Evolutionary conservation across 2,329 filamentous ascomycete species (phyloP).

Genomic region (Mariannaea elegans): DNA sequence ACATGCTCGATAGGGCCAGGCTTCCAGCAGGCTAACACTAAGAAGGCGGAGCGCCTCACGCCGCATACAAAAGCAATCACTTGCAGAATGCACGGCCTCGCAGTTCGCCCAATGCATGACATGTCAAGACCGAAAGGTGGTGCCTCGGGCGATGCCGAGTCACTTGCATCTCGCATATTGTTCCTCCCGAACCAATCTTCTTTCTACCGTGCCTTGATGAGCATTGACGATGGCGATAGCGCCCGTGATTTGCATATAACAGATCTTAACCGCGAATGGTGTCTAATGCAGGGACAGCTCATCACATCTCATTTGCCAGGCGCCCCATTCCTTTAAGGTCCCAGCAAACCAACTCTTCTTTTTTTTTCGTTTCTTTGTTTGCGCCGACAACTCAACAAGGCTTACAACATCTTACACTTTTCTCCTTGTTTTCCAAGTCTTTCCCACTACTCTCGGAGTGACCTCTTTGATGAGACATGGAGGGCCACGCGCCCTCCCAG

Average conservation of each 20-base stretch:
- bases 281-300: background rate
- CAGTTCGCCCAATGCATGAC: constrained; percentile 9
- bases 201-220: constrained; percentile 4
- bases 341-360: background rate
- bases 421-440: background rate
- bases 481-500: constrained; percentile 25
- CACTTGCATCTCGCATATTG: background rate
- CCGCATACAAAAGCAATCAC: constrained; percentile 12
- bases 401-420: background rate
- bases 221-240: background rate
- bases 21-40: background rate
- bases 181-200: constrained; percentile 14
- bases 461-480: constrained; percentile 27
- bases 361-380: background rate
- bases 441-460: constrained; percentile 9
- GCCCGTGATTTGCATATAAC: background rate
- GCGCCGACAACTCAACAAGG: background rate
- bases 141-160: constrained; percentile 18
- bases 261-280: constrained; percentile 7
- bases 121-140: background rate
- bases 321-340: background rate
- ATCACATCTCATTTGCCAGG: background rate
- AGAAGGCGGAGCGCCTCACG: background rate
- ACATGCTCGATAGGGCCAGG: background rate
- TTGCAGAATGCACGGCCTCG: constrained; percentile 17